phyloP scores from a whole-genome alignment of 129 eudicot species.

The Calendula officinalis region DNA sequence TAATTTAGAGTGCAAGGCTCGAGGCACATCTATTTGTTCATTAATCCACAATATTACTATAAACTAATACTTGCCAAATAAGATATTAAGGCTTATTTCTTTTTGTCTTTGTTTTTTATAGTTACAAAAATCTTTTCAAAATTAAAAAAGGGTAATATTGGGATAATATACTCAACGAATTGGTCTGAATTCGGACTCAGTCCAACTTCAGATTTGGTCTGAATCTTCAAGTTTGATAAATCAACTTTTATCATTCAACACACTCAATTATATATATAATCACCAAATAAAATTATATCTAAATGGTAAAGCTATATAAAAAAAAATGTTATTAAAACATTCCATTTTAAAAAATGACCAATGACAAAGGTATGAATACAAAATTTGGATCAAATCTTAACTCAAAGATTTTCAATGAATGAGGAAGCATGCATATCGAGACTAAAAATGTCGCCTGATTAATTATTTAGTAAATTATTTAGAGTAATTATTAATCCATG shows the following conservation, averaged over 20 bases:
- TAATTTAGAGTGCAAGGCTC: constrained; percentile 43
- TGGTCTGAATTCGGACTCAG: no score
- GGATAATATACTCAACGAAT: no score
- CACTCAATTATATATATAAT: no score
- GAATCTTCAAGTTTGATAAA: no score
- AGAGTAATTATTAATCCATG: constrained; percentile 15
- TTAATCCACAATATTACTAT: constrained; percentile 17
- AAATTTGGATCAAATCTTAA: constrained; percentile 2
- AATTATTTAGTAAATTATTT: constrained; percentile 18
- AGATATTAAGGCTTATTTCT: no score
- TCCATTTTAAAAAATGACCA: background rate
- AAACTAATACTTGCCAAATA: no score
- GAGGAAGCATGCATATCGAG: constrained; percentile 28
- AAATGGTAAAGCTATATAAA: constrained; percentile 7
- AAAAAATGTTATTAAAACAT: background rate
- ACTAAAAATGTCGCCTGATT: constrained; percentile 20
- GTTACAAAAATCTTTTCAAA: no score
- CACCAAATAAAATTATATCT: background rate
- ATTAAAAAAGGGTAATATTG: no score
- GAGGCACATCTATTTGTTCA: constrained; percentile 33
- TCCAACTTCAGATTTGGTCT: no score
- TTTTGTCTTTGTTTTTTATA: no score
- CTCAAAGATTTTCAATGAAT: constrained; percentile 23
- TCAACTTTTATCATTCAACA: no score
- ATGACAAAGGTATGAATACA: background rate